These are phyloP conservation scores for Mantamonas sphyraenae DNA, from an alignment of 78 protist genomes.

Conservation along the genomic window DNA sequence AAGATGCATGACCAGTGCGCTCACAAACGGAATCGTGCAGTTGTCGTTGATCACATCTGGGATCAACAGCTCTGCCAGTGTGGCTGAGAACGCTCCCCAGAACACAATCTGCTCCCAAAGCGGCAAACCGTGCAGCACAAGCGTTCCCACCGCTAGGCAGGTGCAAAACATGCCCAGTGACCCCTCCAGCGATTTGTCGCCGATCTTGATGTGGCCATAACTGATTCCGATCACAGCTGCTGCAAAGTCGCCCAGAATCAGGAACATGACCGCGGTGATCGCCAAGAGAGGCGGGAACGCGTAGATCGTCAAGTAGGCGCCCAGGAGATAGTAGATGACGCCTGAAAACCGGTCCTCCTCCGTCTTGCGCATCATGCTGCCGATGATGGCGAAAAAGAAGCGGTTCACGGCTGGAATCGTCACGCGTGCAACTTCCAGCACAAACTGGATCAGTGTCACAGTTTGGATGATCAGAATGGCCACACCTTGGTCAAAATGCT, in stretches of 20 bases:
- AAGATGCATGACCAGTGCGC: background rate
- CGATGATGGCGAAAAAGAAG: too few relatives aligned
- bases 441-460: too few relatives aligned
- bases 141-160: background rate
- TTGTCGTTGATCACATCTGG: background rate
- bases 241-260: background rate
- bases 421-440: too few relatives aligned
- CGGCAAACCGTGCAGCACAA: background rate
- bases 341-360: background rate
- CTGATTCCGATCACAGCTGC: background rate
- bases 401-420: too few relatives aligned
- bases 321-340: background rate
- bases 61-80: background rate
- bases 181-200: background rate
- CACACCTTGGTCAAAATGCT: too few relatives aligned
- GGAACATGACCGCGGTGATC: background rate
- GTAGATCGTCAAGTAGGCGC: background rate
- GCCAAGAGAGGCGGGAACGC: background rate
- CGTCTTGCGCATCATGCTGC: background rate
- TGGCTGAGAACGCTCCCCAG: background rate
- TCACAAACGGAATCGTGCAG: background rate
- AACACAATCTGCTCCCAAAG: background rate
- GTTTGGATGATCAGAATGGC: too few relatives aligned
- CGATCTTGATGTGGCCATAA: background rate
- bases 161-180: background rate